Conservation (phyloP, 495 filamentous ascomycete species). For the Barbatosphaeria neglecta region DNA sequence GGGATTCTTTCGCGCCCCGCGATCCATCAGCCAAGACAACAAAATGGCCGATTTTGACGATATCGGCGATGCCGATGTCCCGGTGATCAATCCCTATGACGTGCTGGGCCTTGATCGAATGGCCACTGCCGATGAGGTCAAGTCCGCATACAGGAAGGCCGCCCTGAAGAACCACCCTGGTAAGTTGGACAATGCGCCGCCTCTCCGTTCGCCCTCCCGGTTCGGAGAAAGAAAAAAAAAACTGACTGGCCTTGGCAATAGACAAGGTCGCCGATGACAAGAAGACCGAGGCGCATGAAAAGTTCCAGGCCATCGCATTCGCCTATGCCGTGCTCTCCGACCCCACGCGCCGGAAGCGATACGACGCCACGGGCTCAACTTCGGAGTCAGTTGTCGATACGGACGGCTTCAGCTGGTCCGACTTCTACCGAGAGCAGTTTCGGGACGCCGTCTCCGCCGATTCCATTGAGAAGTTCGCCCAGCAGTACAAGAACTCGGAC, state of each 20-base stretch:
- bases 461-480: slow-evolving; percentile 58
- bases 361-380: slow-evolving; percentile 81
- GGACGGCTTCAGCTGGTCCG: slow-evolving; percentile 78
- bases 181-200: slow-evolving; percentile 22
- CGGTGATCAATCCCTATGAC: slow-evolving; percentile 67
- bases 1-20: too few species aligned
- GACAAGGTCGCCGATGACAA: slow-evolving; percentile 61
- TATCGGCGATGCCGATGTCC: slow-evolving; percentile 25
- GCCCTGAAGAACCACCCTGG: slow-evolving; percentile 88
- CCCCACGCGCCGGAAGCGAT: slow-evolving; percentile 59
- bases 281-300: slow-evolving; percentile 56
- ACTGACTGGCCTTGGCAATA: too few species aligned
- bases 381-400: slow-evolving; percentile 58
- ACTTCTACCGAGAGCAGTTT: slow-evolving; percentile 78
- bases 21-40: not conserved
- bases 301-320: slow-evolving; percentile 84
- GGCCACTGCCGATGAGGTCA: slow-evolving; percentile 60
- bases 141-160: slow-evolving; percentile 76
- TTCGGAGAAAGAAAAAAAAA: too few species aligned
- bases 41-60: slow-evolving; percentile 28
- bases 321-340: slow-evolving; percentile 90
- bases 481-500: slow-evolving; percentile 72
- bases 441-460: slow-evolving; percentile 55
- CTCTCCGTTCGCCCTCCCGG: too few species aligned
- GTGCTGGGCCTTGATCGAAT: slow-evolving; percentile 58